These are phyloP conservation scores for Sindora glabra DNA, from an alignment of 306 rosid genomes.

Conservation along the genomic window DNA sequence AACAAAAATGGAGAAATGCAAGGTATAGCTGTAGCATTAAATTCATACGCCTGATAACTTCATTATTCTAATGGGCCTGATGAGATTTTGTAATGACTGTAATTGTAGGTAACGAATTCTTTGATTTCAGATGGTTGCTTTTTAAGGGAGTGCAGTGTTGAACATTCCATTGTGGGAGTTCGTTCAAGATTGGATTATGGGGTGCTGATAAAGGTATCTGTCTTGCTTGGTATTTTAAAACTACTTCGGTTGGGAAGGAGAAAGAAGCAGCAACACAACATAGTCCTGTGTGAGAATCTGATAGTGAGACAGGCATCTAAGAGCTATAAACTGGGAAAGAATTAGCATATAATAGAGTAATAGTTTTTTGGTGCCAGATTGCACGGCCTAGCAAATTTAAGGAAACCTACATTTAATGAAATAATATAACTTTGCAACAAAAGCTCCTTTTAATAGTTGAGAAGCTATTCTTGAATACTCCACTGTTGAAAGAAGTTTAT, in stretches of 20 bases:
- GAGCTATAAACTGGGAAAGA: neutral
- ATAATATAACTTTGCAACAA: too few species aligned
- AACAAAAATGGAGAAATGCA: conserved; percentile 34
- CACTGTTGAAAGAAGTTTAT: neutral
- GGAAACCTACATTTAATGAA: neutral
- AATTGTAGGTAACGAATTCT: conserved; percentile 40
- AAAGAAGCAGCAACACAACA: neutral
- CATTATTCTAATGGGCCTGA: conserved; percentile 19
- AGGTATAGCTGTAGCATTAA: conserved; percentile 20
- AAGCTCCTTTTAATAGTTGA: neutral
- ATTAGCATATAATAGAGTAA: too few species aligned
- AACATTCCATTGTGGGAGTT: conserved; percentile 45
- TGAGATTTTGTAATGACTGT: conserved; percentile 20
- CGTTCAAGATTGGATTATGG: conserved; percentile 39
- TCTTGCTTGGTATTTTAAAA: neutral
- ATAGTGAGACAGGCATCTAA: neutral
- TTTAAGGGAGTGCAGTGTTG: conserved; percentile 32
- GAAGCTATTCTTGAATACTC: neutral
- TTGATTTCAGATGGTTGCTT: conserved; percentile 50
- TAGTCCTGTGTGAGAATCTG: neutral
- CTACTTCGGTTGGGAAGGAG: neutral
- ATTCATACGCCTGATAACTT: neutral
- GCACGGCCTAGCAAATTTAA: neutral
- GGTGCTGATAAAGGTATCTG: conserved; percentile 32
- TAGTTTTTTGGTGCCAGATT: neutral